Base-by-base conservation (phyloP, 2,329 filamentous ascomycete genomes). In the Trichophyton mentagrophytes region DNA sequence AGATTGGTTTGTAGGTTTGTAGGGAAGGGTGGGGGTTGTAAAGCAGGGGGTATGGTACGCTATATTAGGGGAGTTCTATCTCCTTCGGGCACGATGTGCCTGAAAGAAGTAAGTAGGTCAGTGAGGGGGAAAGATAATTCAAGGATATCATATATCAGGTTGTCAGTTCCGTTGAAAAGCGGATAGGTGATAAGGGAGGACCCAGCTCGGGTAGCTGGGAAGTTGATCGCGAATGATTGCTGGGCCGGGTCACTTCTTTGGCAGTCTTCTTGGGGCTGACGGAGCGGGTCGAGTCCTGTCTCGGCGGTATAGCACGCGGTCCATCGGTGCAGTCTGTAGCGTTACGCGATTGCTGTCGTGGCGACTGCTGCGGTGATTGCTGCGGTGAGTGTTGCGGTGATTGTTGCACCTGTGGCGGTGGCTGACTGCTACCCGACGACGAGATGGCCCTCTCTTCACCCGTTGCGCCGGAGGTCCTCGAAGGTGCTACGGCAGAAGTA, bases 351-450 rank as follows among this genome's bases (percentile, higher is more conserved):
- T 13, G 56, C 11, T 44, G 56, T 20, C 17, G 22, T 27, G 36
- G 36, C 17, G n/a, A 20, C 27, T 44, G 36, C 22, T 64, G 62
- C n/a, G 60, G 62, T 5, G 61, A 63, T 27, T 44, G 36, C 38
- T 65, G 62, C 13, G 60, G 62, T 7, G 61, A 63, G 8, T 40
- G 33, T 40, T 65, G 62, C 9, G 60, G 62, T 25, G 9, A 62
- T 61, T 60, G 53, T 57, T 59, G 61, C 44, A 61, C 40, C 47
- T 33, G 57, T 33, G 9, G 49, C n/a, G 27, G 49, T n/a, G 53
- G 77, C 66, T 83, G 82, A 71, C 78, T 81, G 65, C 84, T 86
- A 64, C 84, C 85, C 8, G 85, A 86, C 3, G 85, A 87, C 2
- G 85, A 86, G 11, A 83, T 69, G 36, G 80, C 80, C 49, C 81